A percentile compares a stretch with the other conserved stretches of the same genome.
Conservation (phyloP, 176 grass and related monocot genomes). For the Ensete glaucum region DNA sequence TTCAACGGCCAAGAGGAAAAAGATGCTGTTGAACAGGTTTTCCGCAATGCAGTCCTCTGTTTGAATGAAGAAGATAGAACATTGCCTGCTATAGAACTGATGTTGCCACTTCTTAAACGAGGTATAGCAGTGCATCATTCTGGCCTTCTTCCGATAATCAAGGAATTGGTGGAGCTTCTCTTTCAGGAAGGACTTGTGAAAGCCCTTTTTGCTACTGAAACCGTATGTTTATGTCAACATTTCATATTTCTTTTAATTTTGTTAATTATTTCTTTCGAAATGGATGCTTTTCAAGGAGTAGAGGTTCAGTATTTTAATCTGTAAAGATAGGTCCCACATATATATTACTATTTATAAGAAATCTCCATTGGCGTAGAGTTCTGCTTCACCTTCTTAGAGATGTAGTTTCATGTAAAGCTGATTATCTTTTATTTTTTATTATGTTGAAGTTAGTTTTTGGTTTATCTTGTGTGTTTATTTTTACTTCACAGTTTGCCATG, state of each 20-base stretch:
- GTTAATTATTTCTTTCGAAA: not conserved
- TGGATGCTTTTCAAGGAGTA: not conserved
- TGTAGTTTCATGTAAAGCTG: not conserved
- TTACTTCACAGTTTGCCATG: slow-evolving; percentile 78
- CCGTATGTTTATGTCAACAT: slow-evolving; percentile 32
- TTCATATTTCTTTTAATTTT: not conserved
- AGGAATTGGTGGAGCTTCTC: slow-evolving; percentile 94
- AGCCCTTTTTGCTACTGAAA: slow-evolving; percentile 98
- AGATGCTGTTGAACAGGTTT: slow-evolving; percentile 72
- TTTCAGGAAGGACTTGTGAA: slow-evolving; percentile 99
- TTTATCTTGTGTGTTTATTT: not conserved
- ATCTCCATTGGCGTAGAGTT: not conserved
- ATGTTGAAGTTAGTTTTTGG: not conserved
- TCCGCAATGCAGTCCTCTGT: slow-evolving; percentile 55
- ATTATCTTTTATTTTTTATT: not conserved
- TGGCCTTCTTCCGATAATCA: slow-evolving; percentile 95
- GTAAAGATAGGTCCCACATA: not conserved
- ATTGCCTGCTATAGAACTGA: slow-evolving; percentile 98
- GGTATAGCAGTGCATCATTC: slow-evolving; percentile 98
- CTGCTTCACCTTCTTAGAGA: not conserved
- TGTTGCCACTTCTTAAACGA: slow-evolving; percentile 86
- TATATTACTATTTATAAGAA: not conserved
- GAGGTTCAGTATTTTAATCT: not conserved
- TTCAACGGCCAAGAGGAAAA: slow-evolving; percentile 91
- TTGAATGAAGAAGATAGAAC: slow-evolving; percentile 78